Evolutionary conservation across 2,329 filamentous ascomycete genomes (phyloP), one percentile per base, ranked within the genome.

Genomic region (Chrysoporthe puriensis): DNA sequence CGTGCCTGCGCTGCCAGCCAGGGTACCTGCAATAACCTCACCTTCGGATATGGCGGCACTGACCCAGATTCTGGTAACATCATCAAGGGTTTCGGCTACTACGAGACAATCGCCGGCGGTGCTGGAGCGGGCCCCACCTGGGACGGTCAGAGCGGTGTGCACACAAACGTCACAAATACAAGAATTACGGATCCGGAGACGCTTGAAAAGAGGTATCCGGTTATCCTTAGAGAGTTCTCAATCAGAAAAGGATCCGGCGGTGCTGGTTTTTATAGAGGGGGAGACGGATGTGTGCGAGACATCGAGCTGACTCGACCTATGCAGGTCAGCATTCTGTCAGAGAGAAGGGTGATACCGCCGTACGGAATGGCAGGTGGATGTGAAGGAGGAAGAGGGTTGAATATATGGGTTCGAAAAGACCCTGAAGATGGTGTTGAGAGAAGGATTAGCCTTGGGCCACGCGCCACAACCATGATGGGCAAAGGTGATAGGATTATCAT

Each of bases 161-260:
- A 95, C 76, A 91, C 88, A 1, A 91, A 95, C 79, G 94, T 94
- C 90, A 95, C 92, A 8, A 96, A 95, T 77, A 95, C 92, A 2
- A 86, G 91, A 18, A 95, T 94, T 74, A 94, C 92, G 0, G 92
- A 95, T 75, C 84, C 90, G 0, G 92, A 95, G 76, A 86, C 94
- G 7, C 91, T 95, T 71, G 92, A 95, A 79, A 84, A 90, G 40
- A 81, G 92, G 11, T 94, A 94, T 73, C 91, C 91, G 0, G 89
- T 93, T 1, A 76, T 96, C 1, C 79, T 96, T 44, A 83, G 89
- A 6, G 85, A 91, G 72, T 95, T 94, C 76, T 84, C 84, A 14
- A 79, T 95, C 11, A 80, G 92, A 1, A 72, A 79, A 1, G 88
- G 86, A 0, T 90, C 86, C 44, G 89, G 88, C 0, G 92, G 92